Evolutionary conservation across 1,284 basidiomycete species (phyloP), one percentile per base, ranked within the genome.

Genomic region (Pseudozyma tsukubaensis): DNA sequence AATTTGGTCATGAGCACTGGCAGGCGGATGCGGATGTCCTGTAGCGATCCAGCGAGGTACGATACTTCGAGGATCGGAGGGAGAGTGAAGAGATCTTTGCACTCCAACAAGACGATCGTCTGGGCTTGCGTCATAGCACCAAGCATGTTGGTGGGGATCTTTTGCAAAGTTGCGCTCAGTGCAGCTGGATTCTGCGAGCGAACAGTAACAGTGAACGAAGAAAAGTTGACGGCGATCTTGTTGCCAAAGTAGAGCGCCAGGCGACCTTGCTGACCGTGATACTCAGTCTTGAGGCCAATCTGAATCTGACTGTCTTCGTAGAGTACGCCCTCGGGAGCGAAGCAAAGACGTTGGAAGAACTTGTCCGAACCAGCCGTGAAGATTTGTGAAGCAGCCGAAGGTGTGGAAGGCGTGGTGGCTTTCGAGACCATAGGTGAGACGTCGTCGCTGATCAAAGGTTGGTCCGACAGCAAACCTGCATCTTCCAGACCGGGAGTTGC

Each of bases 221-320:
- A 92, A 78, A 99, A 89, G 19, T 93, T 89, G 4, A 91, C 90
- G 14, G 91, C 89, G 54, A 96, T 88, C 86, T 99, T 99, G 88
- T 99, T 99, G 76, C 96, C 95, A 77, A 99, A 90, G 86, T 96
- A 99, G 34, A 99, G 87, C 19, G 94, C 93, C 45, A 99, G 85
- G 75, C 96, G 92, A 14, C 96, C 96, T 39, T 94, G 89, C 77
- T 94, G 91, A 13, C 92, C 92, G 84, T 97, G 95, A 84, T 93
- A 99, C 80, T 95, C 91, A 49, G 94, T 94, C 86, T 99, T 99
- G 87, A 99, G 86, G 32, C 96, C 97, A 69, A 99, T 91, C 84
- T 98, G 96, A 37, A 99, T 89, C 85, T 96, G 93, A 14, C 92
- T 89, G 81, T 99, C 97, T 68, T 99, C 97, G 85, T 93, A 99